Percentiles rank a stretch among this genome's conserved stretches.
These are phyloP conservation scores for Geotrichum siamense DNA, from an alignment of 1,139 yeast genomes.

Conservation along the genomic window DNA sequence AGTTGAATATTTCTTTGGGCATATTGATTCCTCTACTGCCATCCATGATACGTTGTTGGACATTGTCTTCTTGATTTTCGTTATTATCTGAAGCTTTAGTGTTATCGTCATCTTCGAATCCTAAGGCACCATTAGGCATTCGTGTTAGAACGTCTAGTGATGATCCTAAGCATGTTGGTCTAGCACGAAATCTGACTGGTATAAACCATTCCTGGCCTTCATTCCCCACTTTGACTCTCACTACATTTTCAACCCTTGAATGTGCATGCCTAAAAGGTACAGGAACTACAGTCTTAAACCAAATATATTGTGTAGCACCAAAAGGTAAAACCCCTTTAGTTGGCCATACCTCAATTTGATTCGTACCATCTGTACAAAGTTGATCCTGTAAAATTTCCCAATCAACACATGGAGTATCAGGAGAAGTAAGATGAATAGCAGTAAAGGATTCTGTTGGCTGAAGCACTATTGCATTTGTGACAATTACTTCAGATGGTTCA, in stretches of 20 bases:
- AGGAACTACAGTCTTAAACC: constrained; percentile 17
- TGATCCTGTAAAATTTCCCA: constrained; percentile 19
- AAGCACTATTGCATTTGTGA: constrained; percentile 21
- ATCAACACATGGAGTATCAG: constrained; percentile 15
- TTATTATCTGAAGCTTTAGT: too few species aligned
- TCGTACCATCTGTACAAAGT: neutral
- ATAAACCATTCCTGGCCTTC: constrained; percentile 34
- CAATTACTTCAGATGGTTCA: constrained; percentile 26
- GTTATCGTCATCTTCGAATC: too few species aligned
- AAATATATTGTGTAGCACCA: constrained; percentile 26
- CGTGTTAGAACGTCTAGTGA: constrained; percentile 29
- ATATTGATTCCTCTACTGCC: constrained; percentile 22
- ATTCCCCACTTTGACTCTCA: constrained; percentile 29
- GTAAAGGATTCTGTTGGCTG: constrained; percentile 16
- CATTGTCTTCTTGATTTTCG: too few species aligned
- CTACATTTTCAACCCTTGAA: constrained; percentile 23
- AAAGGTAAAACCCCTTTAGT: constrained; percentile 25
- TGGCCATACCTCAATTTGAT: constrained; percentile 21
- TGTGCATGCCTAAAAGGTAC: constrained; percentile 11
- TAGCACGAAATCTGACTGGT: constrained; percentile 26
- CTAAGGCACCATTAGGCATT: constrained; percentile 30
- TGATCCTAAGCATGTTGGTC: constrained; percentile 33
- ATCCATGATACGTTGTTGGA: constrained; percentile 23
- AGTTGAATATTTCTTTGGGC: constrained; percentile 34
- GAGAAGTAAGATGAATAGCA: constrained; percentile 12